Percentiles rank a stretch among this genome's conserved stretches.
Conservation (phyloP, 768 basidiomycete species). For the Naganishia friedmannii region DNA sequence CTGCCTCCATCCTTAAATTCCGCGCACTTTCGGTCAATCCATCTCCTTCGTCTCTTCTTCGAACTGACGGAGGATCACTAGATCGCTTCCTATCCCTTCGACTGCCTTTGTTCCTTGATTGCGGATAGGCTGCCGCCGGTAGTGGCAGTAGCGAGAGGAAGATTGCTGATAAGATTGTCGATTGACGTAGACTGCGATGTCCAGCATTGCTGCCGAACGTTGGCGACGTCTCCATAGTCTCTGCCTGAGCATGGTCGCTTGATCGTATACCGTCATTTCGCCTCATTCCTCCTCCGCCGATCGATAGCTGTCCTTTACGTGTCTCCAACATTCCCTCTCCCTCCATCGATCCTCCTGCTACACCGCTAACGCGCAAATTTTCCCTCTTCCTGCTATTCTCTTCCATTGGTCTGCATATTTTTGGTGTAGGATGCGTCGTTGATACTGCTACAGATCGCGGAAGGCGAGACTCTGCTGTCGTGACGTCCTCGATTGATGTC, state of each 20-base stretch:
- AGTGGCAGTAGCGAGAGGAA: constrained; percentile 24
- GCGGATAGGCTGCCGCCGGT: constrained; percentile 9
- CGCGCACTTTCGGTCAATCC: background rate
- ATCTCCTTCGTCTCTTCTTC: background rate
- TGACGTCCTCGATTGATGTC: background rate
- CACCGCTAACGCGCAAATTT: too few species aligned
- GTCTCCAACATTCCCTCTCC: background rate
- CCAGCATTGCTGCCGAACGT: background rate
- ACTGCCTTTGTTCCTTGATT: background rate
- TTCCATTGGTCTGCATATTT: constrained; percentile 10
- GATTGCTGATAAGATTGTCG: constrained; percentile 52
- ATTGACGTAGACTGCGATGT: background rate
- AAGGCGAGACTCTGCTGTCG: background rate
- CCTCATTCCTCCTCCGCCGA: background rate
- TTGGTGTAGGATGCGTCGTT: background rate
- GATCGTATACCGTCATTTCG: background rate
- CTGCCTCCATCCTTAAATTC: background rate
- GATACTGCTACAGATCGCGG: background rate
- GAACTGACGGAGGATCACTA: background rate
- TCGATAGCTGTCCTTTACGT: background rate
- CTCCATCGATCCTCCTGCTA: background rate
- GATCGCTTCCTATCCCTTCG: constrained; percentile 19
- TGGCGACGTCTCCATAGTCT: background rate
- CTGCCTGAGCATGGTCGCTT: too few species aligned
- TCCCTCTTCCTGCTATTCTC: constrained; percentile 20